Evolutionary conservation across 345 rosid genomes (phyloP).

Genomic region (Pelargonium nanum): DNA sequence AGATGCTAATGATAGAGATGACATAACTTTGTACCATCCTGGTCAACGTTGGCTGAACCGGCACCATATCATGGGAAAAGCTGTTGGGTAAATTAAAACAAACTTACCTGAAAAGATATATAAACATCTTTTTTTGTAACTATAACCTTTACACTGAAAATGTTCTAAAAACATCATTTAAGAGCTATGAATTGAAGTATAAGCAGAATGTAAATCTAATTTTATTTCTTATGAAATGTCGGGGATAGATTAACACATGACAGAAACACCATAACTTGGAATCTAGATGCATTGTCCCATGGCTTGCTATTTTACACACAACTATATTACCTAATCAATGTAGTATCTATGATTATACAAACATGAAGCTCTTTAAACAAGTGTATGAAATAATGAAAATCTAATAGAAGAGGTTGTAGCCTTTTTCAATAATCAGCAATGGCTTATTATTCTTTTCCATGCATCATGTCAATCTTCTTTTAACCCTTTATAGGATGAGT

Average conservation of each 20-base stretch:
- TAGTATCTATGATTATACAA: too few relatives aligned
- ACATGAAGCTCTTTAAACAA: too few relatives aligned
- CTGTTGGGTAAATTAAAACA: slow-evolving; percentile 47
- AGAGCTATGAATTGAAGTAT: background rate
- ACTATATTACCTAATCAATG: background rate
- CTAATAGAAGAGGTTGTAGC: too few relatives aligned
- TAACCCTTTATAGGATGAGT: slow-evolving; percentile 73
- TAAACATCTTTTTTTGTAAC: background rate
- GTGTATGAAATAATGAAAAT: too few relatives aligned
- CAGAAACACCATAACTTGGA: background rate
- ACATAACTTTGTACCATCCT: slow-evolving; percentile 47
- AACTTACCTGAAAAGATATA: background rate
- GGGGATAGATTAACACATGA: background rate
- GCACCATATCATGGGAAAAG: slow-evolving; percentile 66
- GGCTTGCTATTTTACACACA: too few relatives aligned
- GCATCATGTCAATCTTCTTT: slow-evolving; percentile 21
- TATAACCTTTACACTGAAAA: background rate
- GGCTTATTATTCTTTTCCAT: too few relatives aligned
- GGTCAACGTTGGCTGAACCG: slow-evolving; percentile 64
- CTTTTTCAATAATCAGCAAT: too few relatives aligned
- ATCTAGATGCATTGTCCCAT: background rate
- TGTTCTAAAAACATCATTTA: background rate
- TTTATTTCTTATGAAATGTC: background rate
- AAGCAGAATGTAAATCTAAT: too few relatives aligned
- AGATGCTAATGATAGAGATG: slow-evolving; percentile 46